Conservation (phyloP, 441 rosid species). For the Populus tomentosa region DNA sequence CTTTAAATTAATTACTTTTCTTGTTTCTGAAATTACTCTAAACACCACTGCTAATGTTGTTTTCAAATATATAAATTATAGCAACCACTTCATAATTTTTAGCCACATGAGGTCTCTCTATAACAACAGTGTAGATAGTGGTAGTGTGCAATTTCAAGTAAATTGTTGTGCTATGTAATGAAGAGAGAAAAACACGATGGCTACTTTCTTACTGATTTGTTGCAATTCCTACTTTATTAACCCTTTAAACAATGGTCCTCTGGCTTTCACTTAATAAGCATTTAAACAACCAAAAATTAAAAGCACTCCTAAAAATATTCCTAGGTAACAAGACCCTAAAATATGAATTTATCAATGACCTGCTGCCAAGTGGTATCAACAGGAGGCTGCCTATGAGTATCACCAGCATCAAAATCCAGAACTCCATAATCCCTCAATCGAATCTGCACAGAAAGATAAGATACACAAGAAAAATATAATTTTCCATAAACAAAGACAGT, state of each 20-base stretch:
- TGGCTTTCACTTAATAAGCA: neutral
- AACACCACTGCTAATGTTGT: neutral
- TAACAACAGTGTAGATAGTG: neutral
- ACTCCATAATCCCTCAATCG: conserved; percentile 91
- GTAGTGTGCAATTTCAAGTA: neutral
- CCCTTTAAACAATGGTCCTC: neutral
- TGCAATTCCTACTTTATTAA: neutral
- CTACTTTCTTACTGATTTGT: neutral
- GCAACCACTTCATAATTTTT: neutral
- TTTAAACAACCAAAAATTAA: neutral
- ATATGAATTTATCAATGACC: conserved; percentile 38
- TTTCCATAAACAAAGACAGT: neutral
- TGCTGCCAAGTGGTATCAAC: conserved; percentile 99
- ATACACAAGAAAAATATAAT: neutral
- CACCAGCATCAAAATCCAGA: conserved; percentile 85
- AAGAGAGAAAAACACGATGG: neutral
- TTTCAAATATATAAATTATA: neutral
- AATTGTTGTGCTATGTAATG: neutral
- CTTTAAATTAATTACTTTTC: neutral
- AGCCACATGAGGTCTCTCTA: neutral
- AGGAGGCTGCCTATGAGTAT: conserved; percentile 91
- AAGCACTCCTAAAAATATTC: neutral
- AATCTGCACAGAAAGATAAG: conserved; percentile 42
- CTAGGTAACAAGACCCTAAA: neutral
- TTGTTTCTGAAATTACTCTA: neutral